Evolutionary conservation across 148 eudicot genomes (phyloP), one percentile per base, ranked within the genome.

Genomic region (Heliosperma pusillum): DNA sequence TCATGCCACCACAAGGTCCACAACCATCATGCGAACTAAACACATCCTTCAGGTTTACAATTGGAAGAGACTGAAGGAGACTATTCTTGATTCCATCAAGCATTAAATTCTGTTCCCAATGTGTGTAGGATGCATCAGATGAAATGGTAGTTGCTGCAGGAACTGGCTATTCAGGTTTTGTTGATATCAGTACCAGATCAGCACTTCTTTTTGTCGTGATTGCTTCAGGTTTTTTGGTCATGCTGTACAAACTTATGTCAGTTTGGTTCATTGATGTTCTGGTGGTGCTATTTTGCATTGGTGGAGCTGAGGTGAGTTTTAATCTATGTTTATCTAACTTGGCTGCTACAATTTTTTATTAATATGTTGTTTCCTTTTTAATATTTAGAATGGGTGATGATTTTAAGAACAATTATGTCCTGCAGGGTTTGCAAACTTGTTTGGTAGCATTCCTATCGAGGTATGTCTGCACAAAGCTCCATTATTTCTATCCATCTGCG

Each of bases 181-280:
- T 95, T 26, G 88, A 95, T 81, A 95, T 95, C 77, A 95, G 82
- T 84, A 89, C 94, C 72, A 82, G 74, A 76, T 92, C 97, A 67
- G 99, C 99, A 55, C 67, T 95, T 81, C 84, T 95, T 24, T 95
- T 95, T 75, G 87, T 95, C 42, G 87, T 89, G 85, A 59, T 89
- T 76, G 99, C 99, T 68, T 95, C 99, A 3, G 80, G 94, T 63
- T 92, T 95, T 89, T 81, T 92, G 88, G 77, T 95, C 70, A 86
- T 95, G 97, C 94, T 95, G 79, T 95, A 95, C 97, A 92, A 95
- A 82, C 83, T 90, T 72, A 95, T 95, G 99, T 88, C 99, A 8
- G 69, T 45, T 36, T 89, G 94, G 97, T 95, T 95, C 79, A 89
- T 92, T 60, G 99, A 95, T 77, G 81, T 95, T 79, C 85, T 95